Evolutionary conservation across 108 stramenopile species (phyloP).

Genomic region (Aurantiochytrium sp.): DNA sequence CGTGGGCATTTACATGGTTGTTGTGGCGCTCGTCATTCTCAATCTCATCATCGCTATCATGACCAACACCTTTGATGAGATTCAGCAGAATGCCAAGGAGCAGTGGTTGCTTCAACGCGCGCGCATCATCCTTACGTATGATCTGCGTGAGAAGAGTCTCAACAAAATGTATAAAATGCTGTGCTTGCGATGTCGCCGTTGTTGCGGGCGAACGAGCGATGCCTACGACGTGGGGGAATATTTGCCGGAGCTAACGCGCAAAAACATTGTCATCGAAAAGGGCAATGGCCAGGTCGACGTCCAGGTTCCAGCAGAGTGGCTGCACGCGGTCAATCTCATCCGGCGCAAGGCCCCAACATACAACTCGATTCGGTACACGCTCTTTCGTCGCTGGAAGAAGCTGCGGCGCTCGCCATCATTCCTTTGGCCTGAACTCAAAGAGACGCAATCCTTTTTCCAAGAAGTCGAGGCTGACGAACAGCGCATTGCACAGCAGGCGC

Average conservation of each 20-base stretch:
- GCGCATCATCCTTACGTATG: background rate
- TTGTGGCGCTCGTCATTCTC: conserved; percentile 4
- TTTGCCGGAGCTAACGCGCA: background rate
- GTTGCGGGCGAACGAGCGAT: background rate
- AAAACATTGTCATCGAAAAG: conserved; percentile 13
- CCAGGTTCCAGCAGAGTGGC: background rate
- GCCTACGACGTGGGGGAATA: background rate
- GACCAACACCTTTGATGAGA: conserved; percentile 15
- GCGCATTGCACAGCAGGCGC: background rate
- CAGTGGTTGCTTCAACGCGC: background rate
- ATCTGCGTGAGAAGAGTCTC: background rate
- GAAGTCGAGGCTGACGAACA: background rate
- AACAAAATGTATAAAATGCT: background rate
- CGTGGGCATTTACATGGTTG: conserved; percentile 1
- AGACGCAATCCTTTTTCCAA: background rate
- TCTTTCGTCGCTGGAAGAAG: conserved; percentile 1
- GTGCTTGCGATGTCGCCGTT: background rate
- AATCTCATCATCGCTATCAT: conserved; percentile 9
- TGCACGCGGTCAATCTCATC: background rate
- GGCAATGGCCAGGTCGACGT: background rate
- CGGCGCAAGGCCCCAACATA: background rate
- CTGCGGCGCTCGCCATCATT: background rate
- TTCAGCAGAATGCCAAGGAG: background rate
- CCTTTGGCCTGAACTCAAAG: background rate
- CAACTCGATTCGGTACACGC: background rate